phyloP scores from a whole-genome alignment of 2,329 filamentous ascomycete species.

The Arthroderma sp. region DNA sequence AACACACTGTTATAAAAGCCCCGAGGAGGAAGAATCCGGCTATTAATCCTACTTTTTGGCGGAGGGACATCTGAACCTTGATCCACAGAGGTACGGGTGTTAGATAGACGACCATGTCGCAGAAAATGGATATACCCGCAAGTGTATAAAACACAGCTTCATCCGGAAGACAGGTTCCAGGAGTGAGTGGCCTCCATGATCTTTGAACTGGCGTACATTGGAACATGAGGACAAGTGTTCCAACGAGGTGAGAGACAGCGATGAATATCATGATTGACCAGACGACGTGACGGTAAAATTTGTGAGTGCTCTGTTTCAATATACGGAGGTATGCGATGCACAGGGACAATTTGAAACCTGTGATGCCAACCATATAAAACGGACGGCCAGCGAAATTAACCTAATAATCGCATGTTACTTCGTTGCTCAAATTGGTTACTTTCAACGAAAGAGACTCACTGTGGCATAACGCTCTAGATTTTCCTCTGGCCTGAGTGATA shows the following conservation, averaged over 20 bases:
- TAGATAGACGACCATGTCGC: slow-evolving; percentile 38
- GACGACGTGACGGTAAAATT: slow-evolving; percentile 32
- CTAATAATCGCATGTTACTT: slow-evolving; percentile 10
- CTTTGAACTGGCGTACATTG: slow-evolving; percentile 38
- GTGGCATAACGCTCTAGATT: slow-evolving; percentile 34
- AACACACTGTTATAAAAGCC: slow-evolving; percentile 43
- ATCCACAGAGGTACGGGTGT: slow-evolving; percentile 40
- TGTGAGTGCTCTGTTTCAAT: slow-evolving; percentile 36
- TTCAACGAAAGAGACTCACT: slow-evolving; percentile 11
- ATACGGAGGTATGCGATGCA: slow-evolving; percentile 41
- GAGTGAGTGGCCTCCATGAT: slow-evolving; percentile 33
- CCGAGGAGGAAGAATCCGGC: slow-evolving; percentile 43
- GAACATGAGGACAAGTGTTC: slow-evolving; percentile 37
- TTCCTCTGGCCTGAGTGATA: slow-evolving; percentile 31
- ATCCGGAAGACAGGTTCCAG: slow-evolving; percentile 34
- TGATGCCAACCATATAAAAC: slow-evolving; percentile 43
- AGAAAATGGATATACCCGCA: slow-evolving; percentile 39
- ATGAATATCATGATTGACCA: slow-evolving; percentile 33
- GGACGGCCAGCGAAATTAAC: slow-evolving; percentile 43
- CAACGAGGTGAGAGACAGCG: slow-evolving; percentile 37
- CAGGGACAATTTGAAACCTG: slow-evolving; percentile 44
- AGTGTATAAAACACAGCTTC: slow-evolving; percentile 41
- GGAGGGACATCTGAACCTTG: slow-evolving; percentile 34
- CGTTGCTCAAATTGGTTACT: too few relatives aligned
- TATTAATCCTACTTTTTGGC: slow-evolving; percentile 40